Evolutionary conservation across 345 rosid species (phyloP), one percentile per base, ranked within the genome.

Genomic region (Bruguiera sexangula): DNA sequence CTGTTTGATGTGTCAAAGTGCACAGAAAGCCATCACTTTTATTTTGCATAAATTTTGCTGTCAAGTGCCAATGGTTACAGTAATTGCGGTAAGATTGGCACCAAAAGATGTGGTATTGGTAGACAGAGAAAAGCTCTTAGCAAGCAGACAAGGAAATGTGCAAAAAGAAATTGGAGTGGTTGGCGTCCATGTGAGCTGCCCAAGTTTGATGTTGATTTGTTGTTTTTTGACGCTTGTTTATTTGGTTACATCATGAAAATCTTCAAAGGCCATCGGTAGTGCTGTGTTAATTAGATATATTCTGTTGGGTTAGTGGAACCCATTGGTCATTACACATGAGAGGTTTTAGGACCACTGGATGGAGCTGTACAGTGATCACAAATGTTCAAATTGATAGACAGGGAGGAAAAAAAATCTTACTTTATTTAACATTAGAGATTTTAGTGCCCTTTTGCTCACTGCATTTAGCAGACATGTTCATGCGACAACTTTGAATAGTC

Each of bases 151-250:
- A 10, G n/a, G 29, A 11, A 54, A 43, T 13, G 50, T 19, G 30
- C 36, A 29, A 67, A 37, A 69, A n/a, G 21, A 24, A 61, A 62
- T 50, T 6, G 52, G 30, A 24, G 57, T 69, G 18, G 76, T 54
- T 58, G 82, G 63, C 57, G 27, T 69, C 74, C 66, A 22, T 55
- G 73, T 65, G 63, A 64, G 77, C 66, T 48, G 60, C 69, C 39
- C 20, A 15, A 63, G 9, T 48, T 66, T n/a, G 48, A 57, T 43
- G 50, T 52, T 75, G 75, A 62, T 37, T 69, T 58, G 53, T 67
- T 66, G 73, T 36, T 70, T 43, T 31, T 43, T 31, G 63, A 58
- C 16, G 39, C 69, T 71, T 65, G 56, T 71, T 66, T 37, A 68
- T 51, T 57, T 54, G 29, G 30, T 34, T 66, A 52, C 69, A 70